Percentiles rank a stretch among this genome's conserved stretches.
Conservation (phyloP, 345 rosid species). For the Salix viminalis region DNA sequence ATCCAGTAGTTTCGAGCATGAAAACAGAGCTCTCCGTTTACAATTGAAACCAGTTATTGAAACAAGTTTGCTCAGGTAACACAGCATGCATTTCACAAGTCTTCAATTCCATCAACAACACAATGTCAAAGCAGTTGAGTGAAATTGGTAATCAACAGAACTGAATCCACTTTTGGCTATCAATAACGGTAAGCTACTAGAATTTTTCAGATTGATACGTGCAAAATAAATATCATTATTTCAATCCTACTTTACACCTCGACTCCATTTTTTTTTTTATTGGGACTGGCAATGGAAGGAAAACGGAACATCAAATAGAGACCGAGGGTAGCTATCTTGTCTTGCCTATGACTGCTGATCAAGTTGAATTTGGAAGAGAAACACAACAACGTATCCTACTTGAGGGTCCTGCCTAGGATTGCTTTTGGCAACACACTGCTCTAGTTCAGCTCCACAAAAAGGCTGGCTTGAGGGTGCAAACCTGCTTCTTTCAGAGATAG, state of each 20-base stretch:
- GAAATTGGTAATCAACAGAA: not conserved
- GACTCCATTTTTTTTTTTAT: not conserved
- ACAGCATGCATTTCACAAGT: not conserved
- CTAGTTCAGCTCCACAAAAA: slow-evolving; percentile 85
- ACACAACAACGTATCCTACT: slow-evolving; percentile 16
- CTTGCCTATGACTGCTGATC: slow-evolving; percentile 16
- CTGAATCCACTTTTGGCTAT: not conserved
- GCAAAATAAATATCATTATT: slow-evolving; percentile 20
- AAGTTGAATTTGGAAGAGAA: slow-evolving; percentile 8
- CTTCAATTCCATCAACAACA: not conserved
- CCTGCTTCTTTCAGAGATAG: slow-evolving; percentile 78
- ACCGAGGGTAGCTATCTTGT: not conserved
- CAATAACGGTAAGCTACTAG: not conserved
- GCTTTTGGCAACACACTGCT: not conserved
- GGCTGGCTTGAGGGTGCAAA: slow-evolving; percentile 98
- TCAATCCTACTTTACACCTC: slow-evolving; percentile 2
- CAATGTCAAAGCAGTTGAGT: not conserved
- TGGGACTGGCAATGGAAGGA: not conserved
- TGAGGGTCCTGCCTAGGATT: slow-evolving; percentile 5
- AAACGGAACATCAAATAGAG: not conserved
- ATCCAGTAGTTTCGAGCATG: not conserved
- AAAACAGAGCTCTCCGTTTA: not conserved
- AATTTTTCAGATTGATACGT: not conserved
- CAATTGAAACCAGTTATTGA: not conserved
- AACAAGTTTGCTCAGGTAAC: not conserved